Base-by-base conservation (phyloP, 331 rosid genomes). In the Quercus tomentella region DNA sequence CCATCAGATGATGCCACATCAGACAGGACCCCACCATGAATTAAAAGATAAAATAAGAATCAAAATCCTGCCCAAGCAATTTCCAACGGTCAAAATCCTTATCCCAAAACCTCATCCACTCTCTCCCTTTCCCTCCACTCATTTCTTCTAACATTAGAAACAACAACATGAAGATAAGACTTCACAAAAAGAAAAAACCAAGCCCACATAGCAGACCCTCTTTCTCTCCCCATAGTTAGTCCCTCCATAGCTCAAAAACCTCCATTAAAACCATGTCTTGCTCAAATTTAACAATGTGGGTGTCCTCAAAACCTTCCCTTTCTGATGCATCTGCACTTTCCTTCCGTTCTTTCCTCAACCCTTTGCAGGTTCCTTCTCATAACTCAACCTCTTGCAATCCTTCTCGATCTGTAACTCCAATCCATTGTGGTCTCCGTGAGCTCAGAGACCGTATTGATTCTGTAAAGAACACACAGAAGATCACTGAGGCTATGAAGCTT, bases 401-500 rank as follows among this genome's bases (percentile, higher is more conserved):
- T 9, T 76, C 89, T 5, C 78, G 86, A 49, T 77, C 89, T 0
- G 66, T 74, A 0, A 18, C 89, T 56, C 85, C 90, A 11, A 35
- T 91, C 69, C 96, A 88, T 65, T 94, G 96, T 35, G 81, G 92
- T 5, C 92, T 94, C 54, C 87, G 92, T 31, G 98, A 93, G 73
- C 96, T 93, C 68, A 84, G 96, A 10, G 88, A 78, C 1, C 92
- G 98, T 31, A 91, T 93, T 52, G 89, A 74, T 0, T 93, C 97
- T 0, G 98, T 93, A 1, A 91, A 87, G 70, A 93, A 86, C 87
- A 93, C 98, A 51, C 97, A 90, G 90, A 93, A 93, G 81, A 93
- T 93, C 78, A 93, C 98, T 0, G 98, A 93, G 84, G 98, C 98
- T 70, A 93, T 91, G 97, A 93, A 93, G 89, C 98, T 93, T 49